A percentile compares a stretch with the other conserved stretches of the same genome.
Evolutionary conservation across 2,329 filamentous ascomycete species (phyloP).

Genomic region (Penicillium paneum): DNA sequence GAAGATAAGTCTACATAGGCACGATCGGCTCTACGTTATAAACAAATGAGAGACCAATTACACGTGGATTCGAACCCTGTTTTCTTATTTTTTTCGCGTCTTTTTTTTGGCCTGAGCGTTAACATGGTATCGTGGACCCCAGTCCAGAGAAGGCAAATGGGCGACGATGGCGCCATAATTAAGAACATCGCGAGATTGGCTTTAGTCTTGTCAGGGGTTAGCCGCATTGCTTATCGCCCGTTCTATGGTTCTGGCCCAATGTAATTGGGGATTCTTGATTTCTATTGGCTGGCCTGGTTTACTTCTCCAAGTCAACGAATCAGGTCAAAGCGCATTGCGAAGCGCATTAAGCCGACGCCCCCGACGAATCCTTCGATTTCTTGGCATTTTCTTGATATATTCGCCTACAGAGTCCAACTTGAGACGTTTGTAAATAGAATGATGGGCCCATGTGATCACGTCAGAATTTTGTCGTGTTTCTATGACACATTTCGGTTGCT

Average conservation of each 20-base stretch:
- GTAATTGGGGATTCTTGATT: background rate
- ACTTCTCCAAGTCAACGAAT: background rate
- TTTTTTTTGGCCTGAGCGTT: background rate
- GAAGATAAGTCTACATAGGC: background rate
- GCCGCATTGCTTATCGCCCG: background rate
- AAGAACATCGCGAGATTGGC: slow-evolving; percentile 15
- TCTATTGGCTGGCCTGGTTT: background rate
- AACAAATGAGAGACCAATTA: background rate
- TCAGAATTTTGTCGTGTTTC: no score
- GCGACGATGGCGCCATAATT: slow-evolving; percentile 17
- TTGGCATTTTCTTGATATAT: background rate
- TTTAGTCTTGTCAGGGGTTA: background rate
- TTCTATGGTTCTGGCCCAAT: background rate
- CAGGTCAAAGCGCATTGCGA: background rate
- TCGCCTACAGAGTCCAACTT: no score
- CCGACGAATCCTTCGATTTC: background rate
- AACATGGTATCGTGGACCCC: background rate
- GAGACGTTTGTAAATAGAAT: no score
- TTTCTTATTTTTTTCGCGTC: background rate
- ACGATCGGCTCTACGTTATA: background rate
- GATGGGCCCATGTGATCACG: no score
- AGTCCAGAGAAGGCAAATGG: background rate
- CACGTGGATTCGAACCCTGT: background rate
- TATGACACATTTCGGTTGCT: slow-evolving; percentile 1
- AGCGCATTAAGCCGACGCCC: background rate